phyloP scores from a whole-genome alignment of 129 eudicot species.

The Artemisia annua region DNA sequence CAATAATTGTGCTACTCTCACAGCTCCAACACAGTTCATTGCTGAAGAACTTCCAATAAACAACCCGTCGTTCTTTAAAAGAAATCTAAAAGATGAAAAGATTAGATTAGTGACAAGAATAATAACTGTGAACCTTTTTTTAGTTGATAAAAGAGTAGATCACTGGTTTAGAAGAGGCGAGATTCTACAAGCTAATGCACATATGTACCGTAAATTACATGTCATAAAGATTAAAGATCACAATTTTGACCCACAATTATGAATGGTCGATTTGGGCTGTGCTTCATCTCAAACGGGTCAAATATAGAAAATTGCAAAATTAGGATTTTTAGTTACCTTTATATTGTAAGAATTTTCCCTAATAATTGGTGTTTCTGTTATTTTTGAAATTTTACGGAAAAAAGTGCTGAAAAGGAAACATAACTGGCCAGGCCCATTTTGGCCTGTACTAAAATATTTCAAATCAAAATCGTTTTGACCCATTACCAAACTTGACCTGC shows the following conservation, averaged over 20 bases:
- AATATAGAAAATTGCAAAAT: no score
- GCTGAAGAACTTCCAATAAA: constrained; percentile 98
- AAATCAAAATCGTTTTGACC: not conserved
- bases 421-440: not conserved
- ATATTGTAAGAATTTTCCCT: no score
- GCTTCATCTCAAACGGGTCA: no score
- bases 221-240: no score
- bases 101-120: constrained; percentile 12
- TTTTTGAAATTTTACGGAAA: no score
- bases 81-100: constrained; percentile 50
- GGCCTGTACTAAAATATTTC: not conserved
- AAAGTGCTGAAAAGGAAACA: not conserved
- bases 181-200: not conserved
- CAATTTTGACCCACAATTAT: not conserved
- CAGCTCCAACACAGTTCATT: constrained; percentile 98
- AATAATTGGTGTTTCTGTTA: no score
- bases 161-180: not conserved
- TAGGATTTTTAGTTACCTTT: no score
- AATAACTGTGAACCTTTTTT: not conserved
- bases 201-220: no score
- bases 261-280: no score
- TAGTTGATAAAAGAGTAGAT: no score
- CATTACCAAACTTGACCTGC: no score
- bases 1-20: constrained; percentile 66
- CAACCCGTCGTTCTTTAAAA: constrained; percentile 78